Evolutionary conservation across 2,329 filamentous ascomycete species (phyloP), one percentile per base, ranked within the genome.

Genomic region (Alternaria metachromatica): DNA sequence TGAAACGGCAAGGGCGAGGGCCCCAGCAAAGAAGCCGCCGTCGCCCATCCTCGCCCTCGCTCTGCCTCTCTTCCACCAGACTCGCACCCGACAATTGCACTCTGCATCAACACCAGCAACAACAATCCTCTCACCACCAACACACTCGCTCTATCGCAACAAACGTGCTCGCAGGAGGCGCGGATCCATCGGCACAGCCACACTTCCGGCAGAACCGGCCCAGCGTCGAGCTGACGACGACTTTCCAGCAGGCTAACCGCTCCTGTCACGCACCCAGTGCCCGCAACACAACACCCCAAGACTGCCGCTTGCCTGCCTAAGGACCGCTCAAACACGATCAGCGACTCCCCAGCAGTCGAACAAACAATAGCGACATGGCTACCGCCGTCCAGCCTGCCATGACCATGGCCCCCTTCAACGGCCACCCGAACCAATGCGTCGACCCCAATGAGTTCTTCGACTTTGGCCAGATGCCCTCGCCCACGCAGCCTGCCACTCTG

Each of bases 401-500:
- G 72, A 76, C 72, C 53, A 79, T 80, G 76, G 71, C 76, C 41
- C 69, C 75, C 55, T 79, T 76, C 71, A 74, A 77, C 70, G 56
- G 56, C 54, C 68, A 70, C 49, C 60, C 65, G 56, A 79, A 72
- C 66, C 79, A 81, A 69, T 81, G 79, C 65, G 65, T 80, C 65
- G 79, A 81, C 62, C 77, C 79, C 20, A 80, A 82, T 60, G 73
- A 80, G 62, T 81, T 80, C 72, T 80, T 83, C 74, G 80, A 83
- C 75, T 92, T 90, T 80, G 89, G 90, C 74, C 84, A 84, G 67
- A 79, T 87, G 57, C 82, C 84, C 66, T 90, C 88, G 72, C 85
- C 88, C 63, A 89, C 89, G 12, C 87, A 89, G 55, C 55, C 63
- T 4, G 78, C 85, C 6, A 78, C 81, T 15, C 80, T 82, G n/a